Conservation (phyloP, 179 eudicot genomes). For the Beta corolliflora region DNA sequence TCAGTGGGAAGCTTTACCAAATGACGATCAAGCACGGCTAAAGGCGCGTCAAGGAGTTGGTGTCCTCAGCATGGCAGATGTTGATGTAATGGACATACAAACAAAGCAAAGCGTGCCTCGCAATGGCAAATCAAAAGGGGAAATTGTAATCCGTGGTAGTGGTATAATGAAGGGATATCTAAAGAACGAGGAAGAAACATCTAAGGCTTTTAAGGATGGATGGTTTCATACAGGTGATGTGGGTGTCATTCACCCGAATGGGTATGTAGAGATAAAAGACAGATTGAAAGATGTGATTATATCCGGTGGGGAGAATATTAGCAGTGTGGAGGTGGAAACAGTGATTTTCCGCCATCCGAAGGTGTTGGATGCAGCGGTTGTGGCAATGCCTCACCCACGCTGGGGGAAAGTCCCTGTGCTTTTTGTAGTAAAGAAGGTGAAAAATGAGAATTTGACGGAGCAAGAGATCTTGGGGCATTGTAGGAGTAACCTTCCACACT, state of each 20-base stretch:
- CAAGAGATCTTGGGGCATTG: slow-evolving; percentile 50
- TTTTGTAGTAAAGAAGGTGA: slow-evolving; percentile 39
- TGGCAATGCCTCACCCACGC: slow-evolving; percentile 71
- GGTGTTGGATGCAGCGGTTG: slow-evolving; percentile 63
- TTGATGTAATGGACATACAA: slow-evolving; percentile 46
- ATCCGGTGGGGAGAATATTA: slow-evolving; percentile 79
- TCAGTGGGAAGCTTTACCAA: slow-evolving; percentile 51
- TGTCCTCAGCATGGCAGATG: slow-evolving; percentile 49
- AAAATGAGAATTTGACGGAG: slow-evolving; percentile 27
- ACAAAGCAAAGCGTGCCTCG: slow-evolving; percentile 43
- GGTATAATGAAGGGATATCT: slow-evolving; percentile 74
- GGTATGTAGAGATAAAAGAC: slow-evolving; percentile 69
- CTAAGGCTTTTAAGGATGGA: slow-evolving; percentile 47
- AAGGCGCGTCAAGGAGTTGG: slow-evolving; percentile 71
- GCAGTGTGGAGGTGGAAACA: slow-evolving; percentile 66
- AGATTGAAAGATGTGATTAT: slow-evolving; percentile 72
- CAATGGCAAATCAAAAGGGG: slow-evolving; percentile 61
- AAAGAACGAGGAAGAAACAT: slow-evolving; percentile 44
- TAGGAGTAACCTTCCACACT: slow-evolving; percentile 47
- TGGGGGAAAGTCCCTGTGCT: slow-evolving; percentile 88
- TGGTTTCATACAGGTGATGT: slow-evolving; percentile 76
- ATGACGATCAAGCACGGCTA: slow-evolving; percentile 28
- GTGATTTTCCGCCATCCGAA: slow-evolving; percentile 43
- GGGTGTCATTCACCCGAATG: slow-evolving; percentile 64
- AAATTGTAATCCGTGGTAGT: slow-evolving; percentile 64